phyloP scores from a whole-genome alignment of 352 stramenopile species.

The Phytopythium oedochilum region DNA sequence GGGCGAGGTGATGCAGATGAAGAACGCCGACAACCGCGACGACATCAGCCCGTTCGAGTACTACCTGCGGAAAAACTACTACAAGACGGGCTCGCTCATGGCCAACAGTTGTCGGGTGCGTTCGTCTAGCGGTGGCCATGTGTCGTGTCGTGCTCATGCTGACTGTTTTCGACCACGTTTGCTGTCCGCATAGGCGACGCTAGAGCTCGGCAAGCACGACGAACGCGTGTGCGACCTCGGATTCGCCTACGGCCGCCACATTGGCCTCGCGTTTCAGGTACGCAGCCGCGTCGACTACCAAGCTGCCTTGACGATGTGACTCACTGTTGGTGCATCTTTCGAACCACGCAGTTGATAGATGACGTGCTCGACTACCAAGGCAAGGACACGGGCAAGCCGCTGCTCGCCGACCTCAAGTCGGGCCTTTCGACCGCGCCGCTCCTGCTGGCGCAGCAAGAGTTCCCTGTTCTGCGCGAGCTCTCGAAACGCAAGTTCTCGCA shows the following conservation, averaged over 20 bases:
- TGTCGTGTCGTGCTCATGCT: background rate
- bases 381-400: constrained; percentile 91
- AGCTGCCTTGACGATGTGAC: background rate
- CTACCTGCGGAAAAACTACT: constrained; percentile 99
- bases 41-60: constrained; percentile 90
- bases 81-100: constrained; percentile 99
- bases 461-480: constrained; percentile 88
- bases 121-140: too few species aligned
- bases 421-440: constrained; percentile 96
- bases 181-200: constrained; percentile 48
- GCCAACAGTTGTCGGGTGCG: constrained; percentile 92
- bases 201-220: constrained; percentile 92
- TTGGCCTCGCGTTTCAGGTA: constrained; percentile 98
- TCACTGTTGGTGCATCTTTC: too few species aligned
- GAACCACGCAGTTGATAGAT: constrained; percentile 87
- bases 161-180: background rate
- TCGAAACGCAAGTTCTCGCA: constrained; percentile 90
- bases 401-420: constrained; percentile 94
- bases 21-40: constrained; percentile 65
- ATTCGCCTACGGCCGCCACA: constrained; percentile 96
- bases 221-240: constrained; percentile 75
- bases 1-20: constrained; percentile 99
- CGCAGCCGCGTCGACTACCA: background rate
- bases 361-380: constrained; percentile 98
- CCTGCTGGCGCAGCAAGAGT: constrained; percentile 94